Conservation (phyloP, 1,284 basidiomycete genomes). For the Malassezia psittaci region DNA sequence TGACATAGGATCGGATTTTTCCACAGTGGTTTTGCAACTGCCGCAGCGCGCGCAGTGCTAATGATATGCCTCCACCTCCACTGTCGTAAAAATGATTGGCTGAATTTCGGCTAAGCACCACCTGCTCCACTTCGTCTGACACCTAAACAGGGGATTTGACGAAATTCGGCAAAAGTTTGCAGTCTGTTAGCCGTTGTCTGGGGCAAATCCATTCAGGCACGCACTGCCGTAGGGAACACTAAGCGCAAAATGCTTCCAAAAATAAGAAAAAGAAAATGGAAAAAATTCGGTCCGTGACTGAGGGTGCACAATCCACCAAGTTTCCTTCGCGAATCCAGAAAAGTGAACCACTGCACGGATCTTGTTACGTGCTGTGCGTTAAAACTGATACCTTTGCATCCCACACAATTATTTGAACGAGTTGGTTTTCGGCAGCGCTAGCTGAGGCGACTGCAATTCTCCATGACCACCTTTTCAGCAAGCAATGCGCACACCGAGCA, state of each 20-base stretch:
- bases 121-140: not conserved
- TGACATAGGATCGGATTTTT: too few species aligned
- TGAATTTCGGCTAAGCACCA: not conserved
- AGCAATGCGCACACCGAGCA: slow-evolving; percentile 5
- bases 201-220: slow-evolving; percentile 1
- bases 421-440: slow-evolving; percentile 4
- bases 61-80: not conserved
- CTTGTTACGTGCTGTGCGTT: too few species aligned
- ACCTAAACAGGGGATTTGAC: not conserved
- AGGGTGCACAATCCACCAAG: not conserved
- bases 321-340: not conserved
- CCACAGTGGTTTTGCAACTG: not conserved
- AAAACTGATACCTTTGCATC: not conserved
- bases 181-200: not conserved
- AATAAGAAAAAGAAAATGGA: not conserved
- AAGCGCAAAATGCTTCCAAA: too few species aligned
- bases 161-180: not conserved
- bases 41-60: not conserved
- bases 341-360: too few species aligned
- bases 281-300: not conserved
- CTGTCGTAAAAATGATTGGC: not conserved
- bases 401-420: not conserved
- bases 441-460: slow-evolving; percentile 14
- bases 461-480: slow-evolving; percentile 16
- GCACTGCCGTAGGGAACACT: not conserved